Evolutionary conservation across 2,329 filamentous ascomycete genomes (phyloP), one percentile per base, ranked within the genome.

Genomic region (Aspergillus fructus): DNA sequence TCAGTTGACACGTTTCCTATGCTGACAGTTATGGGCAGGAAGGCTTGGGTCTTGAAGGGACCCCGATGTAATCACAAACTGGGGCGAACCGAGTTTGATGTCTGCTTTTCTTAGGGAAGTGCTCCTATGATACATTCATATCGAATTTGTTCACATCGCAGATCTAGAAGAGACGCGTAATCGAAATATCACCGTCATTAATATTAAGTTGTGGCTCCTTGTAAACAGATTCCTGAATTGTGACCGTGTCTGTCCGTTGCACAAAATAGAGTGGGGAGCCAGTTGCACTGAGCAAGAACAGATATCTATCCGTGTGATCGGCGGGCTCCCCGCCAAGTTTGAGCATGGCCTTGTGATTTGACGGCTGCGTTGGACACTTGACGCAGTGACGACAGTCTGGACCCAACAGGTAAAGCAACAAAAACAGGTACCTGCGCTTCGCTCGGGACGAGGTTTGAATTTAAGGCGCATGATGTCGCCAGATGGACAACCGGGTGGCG

Each of bases 11-110:
- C 17, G 6, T 21, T 39, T 15, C 15, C n/a, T 39, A 39, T 37
- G 27, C 56, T 59, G 23, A 61, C 43, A 19, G 4, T 4, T 30
- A 40, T 13, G 12, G 33, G 42, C 55, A 74, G 72, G 72, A 76
- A 59, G 68, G 68, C 47, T 58, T 76, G 57, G 74, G 74, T 52
- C 64, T 76, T 43, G 74, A 76, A 64, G 74, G 73, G 15, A 57
- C 51, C 17, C 37, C 19, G 51, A 59, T 71, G 56, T 53, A 53
- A 30, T 19, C 21, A 27, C 34, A 30, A 23, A 64, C 68, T 15
- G n/a, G 34, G 42, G 19, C 8, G 17, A 19, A 21, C 21, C 42
- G 43, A 24, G 33, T 19, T 46, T 51, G 37, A n/a, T 33, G 9
- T 19, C 6, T 19, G 13, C 15, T 30, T 17, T 9, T 17, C 13